These are phyloP conservation scores for Backusella mclennaniae DNA, from an alignment of 192 early-diverging fungal species.

Conservation along the genomic window DNA sequence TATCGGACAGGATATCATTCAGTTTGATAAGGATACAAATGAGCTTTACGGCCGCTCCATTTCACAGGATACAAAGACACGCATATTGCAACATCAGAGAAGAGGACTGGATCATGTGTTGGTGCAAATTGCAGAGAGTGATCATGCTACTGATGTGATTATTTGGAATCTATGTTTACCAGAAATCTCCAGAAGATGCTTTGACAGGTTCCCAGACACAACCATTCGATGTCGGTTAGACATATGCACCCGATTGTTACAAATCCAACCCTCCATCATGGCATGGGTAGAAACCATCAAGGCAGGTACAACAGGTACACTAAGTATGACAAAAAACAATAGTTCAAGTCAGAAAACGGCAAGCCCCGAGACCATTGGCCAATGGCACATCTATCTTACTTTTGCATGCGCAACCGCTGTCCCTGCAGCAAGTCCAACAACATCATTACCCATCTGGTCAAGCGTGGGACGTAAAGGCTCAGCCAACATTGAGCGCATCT, in stretches of 20 bases:
- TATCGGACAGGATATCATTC: conserved; percentile 46
- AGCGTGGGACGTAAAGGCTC: conserved; percentile 45
- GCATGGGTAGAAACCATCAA: conserved; percentile 50
- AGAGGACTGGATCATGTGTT: conserved; percentile 52
- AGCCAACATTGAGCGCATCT: conserved; percentile 45
- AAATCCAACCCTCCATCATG: conserved; percentile 59
- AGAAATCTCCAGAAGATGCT: conserved; percentile 58
- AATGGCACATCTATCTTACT: conserved; percentile 73
- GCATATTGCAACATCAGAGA: conserved; percentile 52
- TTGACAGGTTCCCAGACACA: conserved; percentile 50
- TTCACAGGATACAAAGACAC: conserved; percentile 39
- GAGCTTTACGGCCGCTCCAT: conserved; percentile 39
- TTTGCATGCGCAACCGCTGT: conserved; percentile 71
- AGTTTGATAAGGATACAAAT: conserved; percentile 51
- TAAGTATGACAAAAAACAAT: conserved; percentile 44
- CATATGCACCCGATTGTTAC: conserved; percentile 60
- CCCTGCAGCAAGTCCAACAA: conserved; percentile 33
- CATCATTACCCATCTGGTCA: conserved; percentile 23
- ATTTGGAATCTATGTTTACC: conserved; percentile 77
- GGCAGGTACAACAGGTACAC: conserved; percentile 45
- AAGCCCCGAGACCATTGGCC: conserved; percentile 63
- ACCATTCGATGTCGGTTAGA: conserved; percentile 51
- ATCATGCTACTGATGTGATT: conserved; percentile 46
- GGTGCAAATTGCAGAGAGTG: conserved; percentile 57
- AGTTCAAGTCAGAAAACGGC: conserved; percentile 40